A percentile compares a stretch with the other conserved stretches of the same genome.
These are phyloP conservation scores for Yarrowia hollandica DNA, from an alignment of 805 yeast species.

Conservation along the genomic window DNA sequence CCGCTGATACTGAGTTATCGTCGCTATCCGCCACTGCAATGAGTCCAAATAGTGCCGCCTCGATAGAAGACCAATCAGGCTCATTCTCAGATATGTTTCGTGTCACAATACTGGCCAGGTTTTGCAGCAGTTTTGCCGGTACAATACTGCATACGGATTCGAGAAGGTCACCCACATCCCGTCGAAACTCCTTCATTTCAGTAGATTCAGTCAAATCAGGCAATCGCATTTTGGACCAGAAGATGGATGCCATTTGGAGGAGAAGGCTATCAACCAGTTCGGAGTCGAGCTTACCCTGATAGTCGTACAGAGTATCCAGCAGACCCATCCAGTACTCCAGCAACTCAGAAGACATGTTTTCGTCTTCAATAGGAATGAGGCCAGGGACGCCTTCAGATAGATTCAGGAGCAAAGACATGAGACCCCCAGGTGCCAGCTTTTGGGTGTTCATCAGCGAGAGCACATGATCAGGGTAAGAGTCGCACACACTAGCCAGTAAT, in stretches of 20 bases:
- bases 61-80: constrained; percentile 20
- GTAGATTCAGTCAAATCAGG: constrained; percentile 5
- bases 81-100: constrained; percentile 8
- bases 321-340: constrained; percentile 42
- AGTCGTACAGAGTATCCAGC: constrained; percentile 36
- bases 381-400: constrained; percentile 31
- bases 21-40: constrained; percentile 13
- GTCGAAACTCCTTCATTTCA: constrained; percentile 68
- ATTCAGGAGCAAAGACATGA: constrained; percentile 6
- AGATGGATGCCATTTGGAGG: constrained; percentile 12
- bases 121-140: constrained; percentile 52
- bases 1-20: neutral
- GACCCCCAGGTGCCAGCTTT: constrained; percentile 16
- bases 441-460: neutral
- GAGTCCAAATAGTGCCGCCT: constrained; percentile 18
- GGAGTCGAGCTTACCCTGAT: constrained; percentile 12
- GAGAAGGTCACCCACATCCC: constrained; percentile 74
- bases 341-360: constrained; percentile 36
- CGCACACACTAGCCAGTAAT: constrained; percentile 5
- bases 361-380: constrained; percentile 38
- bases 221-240: constrained; percentile 10
- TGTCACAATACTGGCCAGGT: constrained; percentile 40
- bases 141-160: constrained; percentile 69
- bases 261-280: constrained; percentile 7
- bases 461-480: constrained; percentile 9